phyloP scores from a whole-genome alignment of 108 stramenopile genomes.

The Fragilaria radians region DNA sequence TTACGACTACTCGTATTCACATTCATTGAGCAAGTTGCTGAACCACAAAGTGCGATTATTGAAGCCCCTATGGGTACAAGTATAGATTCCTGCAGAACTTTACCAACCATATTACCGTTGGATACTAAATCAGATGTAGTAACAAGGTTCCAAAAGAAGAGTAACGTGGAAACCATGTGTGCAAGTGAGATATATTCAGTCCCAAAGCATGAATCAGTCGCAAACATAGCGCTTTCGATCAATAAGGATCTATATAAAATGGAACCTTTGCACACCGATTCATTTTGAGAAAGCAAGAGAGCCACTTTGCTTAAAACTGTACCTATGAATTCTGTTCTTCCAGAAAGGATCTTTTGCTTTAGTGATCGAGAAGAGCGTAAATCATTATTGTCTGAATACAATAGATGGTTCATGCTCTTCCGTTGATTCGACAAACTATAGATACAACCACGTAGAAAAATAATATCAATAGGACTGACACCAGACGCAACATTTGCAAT shows the following conservation, averaged over 20 bases:
- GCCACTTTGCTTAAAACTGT: constrained; percentile 39
- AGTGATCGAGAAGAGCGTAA: constrained; percentile 30
- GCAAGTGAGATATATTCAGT: not conserved
- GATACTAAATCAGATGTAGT: constrained; percentile 20
- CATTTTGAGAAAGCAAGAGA: constrained; percentile 38
- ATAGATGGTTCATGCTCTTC: no score
- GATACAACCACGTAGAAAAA: no score
- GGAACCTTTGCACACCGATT: constrained; percentile 27
- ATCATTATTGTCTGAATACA: no score
- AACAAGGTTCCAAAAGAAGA: constrained; percentile 58
- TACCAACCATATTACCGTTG: constrained; percentile 20
- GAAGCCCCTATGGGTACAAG: constrained; percentile 42
- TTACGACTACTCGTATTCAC: not conserved
- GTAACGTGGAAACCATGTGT: not conserved
- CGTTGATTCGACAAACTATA: no score
- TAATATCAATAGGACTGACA: no score
- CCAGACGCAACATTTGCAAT: not conserved
- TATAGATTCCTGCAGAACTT: constrained; percentile 17
- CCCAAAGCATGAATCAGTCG: not conserved
- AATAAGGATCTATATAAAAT: constrained; percentile 21
- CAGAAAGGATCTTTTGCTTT: constrained; percentile 23
- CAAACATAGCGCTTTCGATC: constrained; percentile 1
- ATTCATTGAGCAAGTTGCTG: constrained; percentile 24
- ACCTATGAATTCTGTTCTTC: constrained; percentile 34
- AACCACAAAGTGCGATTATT: constrained; percentile 61